Evolutionary conservation across 2,329 filamentous ascomycete genomes (phyloP).

Genomic region (Exophiala sideris): DNA sequence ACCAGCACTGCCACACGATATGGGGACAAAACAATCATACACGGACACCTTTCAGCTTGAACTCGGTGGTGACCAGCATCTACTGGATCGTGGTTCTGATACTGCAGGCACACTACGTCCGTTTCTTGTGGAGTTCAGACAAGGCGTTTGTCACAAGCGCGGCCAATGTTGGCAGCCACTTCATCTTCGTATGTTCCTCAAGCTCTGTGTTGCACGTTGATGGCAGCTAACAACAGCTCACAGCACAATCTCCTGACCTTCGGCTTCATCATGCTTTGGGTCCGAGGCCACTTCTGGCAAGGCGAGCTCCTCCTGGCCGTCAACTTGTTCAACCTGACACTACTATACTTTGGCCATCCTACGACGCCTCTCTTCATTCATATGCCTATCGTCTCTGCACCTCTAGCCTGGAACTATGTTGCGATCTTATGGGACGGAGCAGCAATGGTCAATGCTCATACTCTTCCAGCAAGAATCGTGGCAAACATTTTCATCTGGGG

Average conservation of each 20-base stretch:
- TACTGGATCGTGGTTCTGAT: constrained; percentile 60
- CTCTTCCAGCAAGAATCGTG: constrained; percentile 69
- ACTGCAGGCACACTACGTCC: constrained; percentile 71
- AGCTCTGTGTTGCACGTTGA: background rate
- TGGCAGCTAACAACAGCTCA: background rate
- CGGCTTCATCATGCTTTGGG: constrained; percentile 79
- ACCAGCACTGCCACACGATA: constrained; percentile 59
- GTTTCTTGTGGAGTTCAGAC: constrained; percentile 69
- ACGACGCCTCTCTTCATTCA: constrained; percentile 72
- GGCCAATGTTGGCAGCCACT: constrained; percentile 76
- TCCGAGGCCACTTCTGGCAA: constrained; percentile 69
- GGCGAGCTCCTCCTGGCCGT: constrained; percentile 71
- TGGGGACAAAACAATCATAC: constrained; percentile 69
- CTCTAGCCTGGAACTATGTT: constrained; percentile 81
- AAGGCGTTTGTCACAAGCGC: constrained; percentile 63
- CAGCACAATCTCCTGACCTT: constrained; percentile 77
- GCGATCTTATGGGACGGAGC: constrained; percentile 88
- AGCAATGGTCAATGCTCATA: constrained; percentile 68
- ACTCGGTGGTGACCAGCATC: constrained; percentile 59
- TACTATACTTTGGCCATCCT: constrained; percentile 76
- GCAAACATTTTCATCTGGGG: constrained; percentile 89
- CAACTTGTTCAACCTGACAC: constrained; percentile 78
- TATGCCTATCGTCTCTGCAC: constrained; percentile 68
- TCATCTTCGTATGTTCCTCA: constrained; percentile 55
- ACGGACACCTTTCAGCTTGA: constrained; percentile 72